phyloP scores from a whole-genome alignment of 78 protist genomes.

The Tieghemostelium lacteum region DNA sequence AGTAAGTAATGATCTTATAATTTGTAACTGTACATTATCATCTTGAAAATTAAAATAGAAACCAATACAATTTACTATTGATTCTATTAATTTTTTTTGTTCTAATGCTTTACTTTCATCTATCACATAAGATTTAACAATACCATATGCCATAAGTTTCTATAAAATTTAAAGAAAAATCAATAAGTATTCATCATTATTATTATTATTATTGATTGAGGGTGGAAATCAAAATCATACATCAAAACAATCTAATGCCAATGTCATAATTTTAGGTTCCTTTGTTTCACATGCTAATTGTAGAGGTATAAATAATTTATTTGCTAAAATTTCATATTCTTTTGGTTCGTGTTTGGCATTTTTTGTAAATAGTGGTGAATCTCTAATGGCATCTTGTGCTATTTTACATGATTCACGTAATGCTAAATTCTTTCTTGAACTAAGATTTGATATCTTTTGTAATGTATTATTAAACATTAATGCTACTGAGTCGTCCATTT shows the following conservation, averaged over 20 bases:
- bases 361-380: conserved; percentile 44
- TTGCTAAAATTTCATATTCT: conserved; percentile 44
- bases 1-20: conserved; percentile 80
- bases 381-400: conserved; percentile 65
- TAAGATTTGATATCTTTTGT: conserved; percentile 44
- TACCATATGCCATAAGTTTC: conserved; percentile 83
- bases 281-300: conserved; percentile 85
- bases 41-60: conserved; percentile 70
- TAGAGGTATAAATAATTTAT: conserved; percentile 37
- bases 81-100: conserved; percentile 7
- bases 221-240: background rate
- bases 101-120: conserved; percentile 27
- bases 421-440: conserved; percentile 38
- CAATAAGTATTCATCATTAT: background rate
- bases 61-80: conserved; percentile 65
- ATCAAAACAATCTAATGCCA: conserved; percentile 71
- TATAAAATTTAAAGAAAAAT: background rate
- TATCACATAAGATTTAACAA: conserved; percentile 16
- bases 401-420: conserved; percentile 52
- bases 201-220: background rate
- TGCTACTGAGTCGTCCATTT: conserved; percentile 67
- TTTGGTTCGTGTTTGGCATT: background rate
- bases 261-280: conserved; percentile 65
- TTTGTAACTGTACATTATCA: conserved; percentile 85
- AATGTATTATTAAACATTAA: conserved; percentile 44